A percentile compares a stretch with the other conserved stretches of the same genome.
phyloP scores from a whole-genome alignment of 169 alveolate species.

The Pseudocohnilembus persalinus region DNA sequence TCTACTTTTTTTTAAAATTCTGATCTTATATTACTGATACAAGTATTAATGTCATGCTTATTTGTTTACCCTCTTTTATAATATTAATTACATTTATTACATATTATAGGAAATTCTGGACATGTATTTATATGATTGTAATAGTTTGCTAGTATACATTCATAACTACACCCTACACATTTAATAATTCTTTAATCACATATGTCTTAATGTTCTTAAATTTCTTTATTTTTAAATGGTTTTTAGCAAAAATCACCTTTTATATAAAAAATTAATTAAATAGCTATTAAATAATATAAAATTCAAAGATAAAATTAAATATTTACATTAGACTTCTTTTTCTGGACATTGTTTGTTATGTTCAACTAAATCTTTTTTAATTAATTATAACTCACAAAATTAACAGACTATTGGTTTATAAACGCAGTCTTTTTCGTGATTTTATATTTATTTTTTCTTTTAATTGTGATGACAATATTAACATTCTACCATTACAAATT shows the following conservation, averaged over 20 bases:
- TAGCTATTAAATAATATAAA: background rate
- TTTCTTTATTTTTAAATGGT: slow-evolving; percentile 1
- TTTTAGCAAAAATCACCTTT: slow-evolving; percentile 11
- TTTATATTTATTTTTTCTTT: slow-evolving; percentile 1
- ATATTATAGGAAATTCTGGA: slow-evolving; percentile 26
- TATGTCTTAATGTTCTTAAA: slow-evolving; percentile 11
- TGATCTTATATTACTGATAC: slow-evolving; percentile 3
- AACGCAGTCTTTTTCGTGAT: slow-evolving; percentile 11
- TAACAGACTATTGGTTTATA: background rate
- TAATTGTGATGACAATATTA: background rate
- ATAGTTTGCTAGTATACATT: slow-evolving; percentile 18
- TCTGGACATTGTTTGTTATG: slow-evolving; percentile 25
- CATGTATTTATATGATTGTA: slow-evolving; percentile 26
- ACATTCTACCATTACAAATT: background rate
- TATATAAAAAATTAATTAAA: too few species aligned
- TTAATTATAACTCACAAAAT: slow-evolving; percentile 1
- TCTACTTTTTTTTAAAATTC: slow-evolving; percentile 2
- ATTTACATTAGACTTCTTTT: background rate
- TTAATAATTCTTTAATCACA: slow-evolving; percentile 30
- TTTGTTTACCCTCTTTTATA: slow-evolving; percentile 12
- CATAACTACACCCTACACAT: slow-evolving; percentile 34
- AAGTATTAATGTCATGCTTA: slow-evolving; percentile 9
- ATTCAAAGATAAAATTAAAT: background rate
- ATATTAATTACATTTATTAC: slow-evolving; percentile 20
- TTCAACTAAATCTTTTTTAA: background rate